Base-by-base conservation (phyloP, 1,139 yeast species). In the Hansenula lynferdii region DNA sequence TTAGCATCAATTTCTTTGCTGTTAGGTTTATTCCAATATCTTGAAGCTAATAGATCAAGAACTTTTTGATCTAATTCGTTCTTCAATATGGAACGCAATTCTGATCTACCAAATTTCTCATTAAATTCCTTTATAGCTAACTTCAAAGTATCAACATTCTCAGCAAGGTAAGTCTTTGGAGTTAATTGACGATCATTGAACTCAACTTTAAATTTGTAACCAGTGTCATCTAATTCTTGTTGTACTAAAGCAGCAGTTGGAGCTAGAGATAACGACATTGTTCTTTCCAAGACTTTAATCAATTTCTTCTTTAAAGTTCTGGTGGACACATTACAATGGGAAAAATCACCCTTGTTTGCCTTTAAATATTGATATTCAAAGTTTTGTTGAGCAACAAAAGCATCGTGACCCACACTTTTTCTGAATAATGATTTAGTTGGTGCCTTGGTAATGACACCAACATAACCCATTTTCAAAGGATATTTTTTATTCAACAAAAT, bases 401-500 rank as follows among this genome's bases (percentile, higher is more conserved):
- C 64, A 43, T 65, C 68, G 16, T 60, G 50, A 1, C 69, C 68
- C 1, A 61, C 50, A 31, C 52, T 53, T 36, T 61, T 60, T 34
- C 65, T 58, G 47, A 65, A 65, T 3, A 52, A n/a, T 3, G 56
- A 49, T 29, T 53, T 52, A 8, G 54, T 53, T 8, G 96, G 95
- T 0, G 87, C 75, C 50, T 78, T 83, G 4, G 97, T 87, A 16
- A 94, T 83, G 14, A 94, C 98, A 38, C 98, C 98, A 25, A 94
- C 97, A 57, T 94, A 94, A 0, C 99, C 99, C 94, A 92, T 85
- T 53, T 74, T 80, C 44, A 94, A 68, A 0, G 98, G 97, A 53
- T 92, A 94, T 54, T 82, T 85, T 45, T 73, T 78, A 61, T 92
- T 90, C 26, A 75, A 72, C 42, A 94, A 67, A 26, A 86, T 76